Conservation (phyloP, 768 basidiomycete species). For the Collybia sp. region DNA sequence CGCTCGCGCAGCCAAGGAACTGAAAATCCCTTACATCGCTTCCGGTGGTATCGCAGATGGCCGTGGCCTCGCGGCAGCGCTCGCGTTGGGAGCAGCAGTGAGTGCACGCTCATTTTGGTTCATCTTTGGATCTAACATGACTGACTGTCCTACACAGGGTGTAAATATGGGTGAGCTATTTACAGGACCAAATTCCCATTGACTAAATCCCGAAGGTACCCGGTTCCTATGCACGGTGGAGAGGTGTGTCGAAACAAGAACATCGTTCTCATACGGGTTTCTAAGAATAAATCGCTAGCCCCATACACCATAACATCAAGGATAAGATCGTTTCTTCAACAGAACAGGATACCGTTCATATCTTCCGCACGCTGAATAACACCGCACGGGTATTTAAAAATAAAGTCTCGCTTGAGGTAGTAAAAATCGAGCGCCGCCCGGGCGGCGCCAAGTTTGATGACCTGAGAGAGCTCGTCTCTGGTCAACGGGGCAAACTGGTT, state of each 20-base stretch:
- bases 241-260: conserved; percentile 34
- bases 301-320: conserved; percentile 89
- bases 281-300: conserved; percentile 31
- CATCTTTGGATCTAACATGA: not conserved
- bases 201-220: conserved; percentile 42
- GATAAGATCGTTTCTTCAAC: conserved; percentile 79
- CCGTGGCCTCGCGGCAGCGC: conserved; percentile 75
- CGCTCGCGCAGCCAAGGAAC: conserved; percentile 80
- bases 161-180: conserved; percentile 67
- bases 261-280: no score
- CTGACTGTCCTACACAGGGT: conserved; percentile 43
- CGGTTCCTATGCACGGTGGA: conserved; percentile 93
- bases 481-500: conserved; percentile 63
- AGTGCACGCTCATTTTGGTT: conserved; percentile 20
- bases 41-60: conserved; percentile 90
- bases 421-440: conserved; percentile 73
- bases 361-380: conserved; percentile 84
- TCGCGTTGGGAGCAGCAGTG: conserved; percentile 79
- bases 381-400: conserved; percentile 88
- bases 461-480: conserved; percentile 70
- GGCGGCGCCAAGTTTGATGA: conserved; percentile 90
- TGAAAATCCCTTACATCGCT: conserved; percentile 83
- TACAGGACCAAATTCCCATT: not conserved
- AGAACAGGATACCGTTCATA: conserved; percentile 83
- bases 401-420: conserved; percentile 77